Conservation (phyloP, 2,329 filamentous ascomycete genomes). For the Davidsoniella neocaledoniae region DNA sequence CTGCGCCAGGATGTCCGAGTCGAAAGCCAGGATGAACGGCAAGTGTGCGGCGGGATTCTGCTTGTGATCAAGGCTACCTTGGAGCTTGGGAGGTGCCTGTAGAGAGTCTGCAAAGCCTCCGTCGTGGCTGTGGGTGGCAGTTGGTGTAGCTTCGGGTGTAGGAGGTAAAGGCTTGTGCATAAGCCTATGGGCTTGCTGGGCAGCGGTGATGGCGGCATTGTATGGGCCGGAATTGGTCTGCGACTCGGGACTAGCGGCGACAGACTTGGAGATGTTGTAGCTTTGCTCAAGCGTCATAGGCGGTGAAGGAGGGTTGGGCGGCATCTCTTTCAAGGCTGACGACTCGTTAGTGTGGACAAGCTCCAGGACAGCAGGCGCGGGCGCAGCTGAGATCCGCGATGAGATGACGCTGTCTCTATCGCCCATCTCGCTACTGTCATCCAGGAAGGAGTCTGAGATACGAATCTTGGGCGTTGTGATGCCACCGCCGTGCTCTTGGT, state of each 20-base stretch:
- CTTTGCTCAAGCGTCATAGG: constrained; percentile 33
- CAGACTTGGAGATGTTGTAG: constrained; percentile 22
- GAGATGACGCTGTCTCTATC: no score
- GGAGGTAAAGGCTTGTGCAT: constrained; percentile 30
- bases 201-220: background rate
- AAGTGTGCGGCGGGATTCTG: constrained; percentile 39
- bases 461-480: constrained; percentile 16
- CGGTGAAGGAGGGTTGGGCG: constrained; percentile 21
- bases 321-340: background rate
- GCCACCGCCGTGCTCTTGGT: constrained; percentile 22
- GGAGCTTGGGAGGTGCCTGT: background rate
- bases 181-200: constrained; percentile 21
- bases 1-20: constrained; percentile 61
- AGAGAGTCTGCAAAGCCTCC: background rate
- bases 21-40: constrained; percentile 67
- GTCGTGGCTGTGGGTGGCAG: constrained; percentile 22
- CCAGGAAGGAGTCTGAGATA: constrained; percentile 26
- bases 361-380: constrained; percentile 12
- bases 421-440: constrained; percentile 36
- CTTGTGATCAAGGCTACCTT: constrained; percentile 18
- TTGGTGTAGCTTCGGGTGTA: constrained; percentile 34
- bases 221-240: constrained; percentile 24
- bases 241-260: constrained; percentile 15
- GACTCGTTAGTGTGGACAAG: background rate
- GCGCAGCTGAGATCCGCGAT: constrained; percentile 5